These are phyloP conservation scores for Pythium aquatile DNA, from an alignment of 352 stramenopile species.

Conservation along the genomic window DNA sequence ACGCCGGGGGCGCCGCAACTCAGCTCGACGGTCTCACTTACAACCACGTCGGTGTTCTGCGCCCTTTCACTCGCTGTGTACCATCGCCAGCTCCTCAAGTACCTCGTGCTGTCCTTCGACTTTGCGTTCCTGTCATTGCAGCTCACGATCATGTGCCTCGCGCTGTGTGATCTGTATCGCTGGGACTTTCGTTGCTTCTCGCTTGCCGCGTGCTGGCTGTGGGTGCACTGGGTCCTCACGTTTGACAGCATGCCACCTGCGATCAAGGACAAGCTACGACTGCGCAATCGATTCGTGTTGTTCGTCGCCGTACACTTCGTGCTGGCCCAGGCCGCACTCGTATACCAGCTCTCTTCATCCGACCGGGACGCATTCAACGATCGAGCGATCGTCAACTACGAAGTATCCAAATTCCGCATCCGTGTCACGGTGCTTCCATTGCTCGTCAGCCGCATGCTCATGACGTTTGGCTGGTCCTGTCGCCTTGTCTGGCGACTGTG, in stretches of 20 bases:
- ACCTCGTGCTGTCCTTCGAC: slow-evolving; percentile 40
- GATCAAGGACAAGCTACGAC: slow-evolving; percentile 13
- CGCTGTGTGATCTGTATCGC: slow-evolving; percentile 31
- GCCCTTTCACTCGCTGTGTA: slow-evolving; percentile 13
- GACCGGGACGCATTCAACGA: slow-evolving; percentile 10
- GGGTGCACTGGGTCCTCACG: slow-evolving; percentile 34
- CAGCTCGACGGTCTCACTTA: slow-evolving; percentile 5
- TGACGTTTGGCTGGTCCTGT: slow-evolving; percentile 27
- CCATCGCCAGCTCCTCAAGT: slow-evolving; percentile 30
- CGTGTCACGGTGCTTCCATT: slow-evolving; percentile 13
- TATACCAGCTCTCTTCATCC: slow-evolving; percentile 1
- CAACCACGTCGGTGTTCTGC: slow-evolving; percentile 20
- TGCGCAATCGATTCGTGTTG: slow-evolving; percentile 17
- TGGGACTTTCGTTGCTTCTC: slow-evolving; percentile 29
- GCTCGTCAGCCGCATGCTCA: slow-evolving; percentile 19
- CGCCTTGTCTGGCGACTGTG: slow-evolving; percentile 21
- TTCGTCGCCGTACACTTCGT: slow-evolving; percentile 14
- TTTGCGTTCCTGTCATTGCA: slow-evolving; percentile 40
- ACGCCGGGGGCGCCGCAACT: not conserved
- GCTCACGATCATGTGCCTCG: slow-evolving; percentile 29
- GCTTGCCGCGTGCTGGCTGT: slow-evolving; percentile 28
- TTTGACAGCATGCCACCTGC: slow-evolving; percentile 27
- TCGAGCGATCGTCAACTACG: slow-evolving; percentile 7
- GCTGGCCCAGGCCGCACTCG: slow-evolving; percentile 8
- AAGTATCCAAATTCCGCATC: not conserved